Evolutionary conservation across 768 basidiomycete species (phyloP).

Genomic region (Podaxis sp.): DNA sequence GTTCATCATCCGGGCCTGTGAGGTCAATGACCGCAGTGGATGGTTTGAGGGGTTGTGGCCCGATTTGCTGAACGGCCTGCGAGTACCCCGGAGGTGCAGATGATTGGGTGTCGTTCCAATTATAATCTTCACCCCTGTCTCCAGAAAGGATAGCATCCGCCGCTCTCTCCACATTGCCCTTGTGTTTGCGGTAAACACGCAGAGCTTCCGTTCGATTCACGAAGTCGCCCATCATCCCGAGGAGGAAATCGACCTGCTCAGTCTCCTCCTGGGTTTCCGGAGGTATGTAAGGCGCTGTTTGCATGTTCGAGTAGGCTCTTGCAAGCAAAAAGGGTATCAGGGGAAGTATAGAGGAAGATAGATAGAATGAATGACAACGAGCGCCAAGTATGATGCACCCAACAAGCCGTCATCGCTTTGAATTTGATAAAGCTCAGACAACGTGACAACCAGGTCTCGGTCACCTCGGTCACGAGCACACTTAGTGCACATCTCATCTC

Average conservation of each 20-base stretch:
- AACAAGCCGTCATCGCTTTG: not conserved
- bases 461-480: not conserved
- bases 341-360: not conserved
- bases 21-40: conserved; percentile 54
- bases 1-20: conserved; percentile 33
- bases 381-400: not conserved
- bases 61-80: conserved; percentile 21
- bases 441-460: not conserved
- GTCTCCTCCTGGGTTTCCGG: conserved; percentile 16
- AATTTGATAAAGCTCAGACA: not conserved
- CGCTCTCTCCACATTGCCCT: conserved; percentile 57
- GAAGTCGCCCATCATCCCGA: conserved; percentile 22
- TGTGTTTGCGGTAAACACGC: conserved; percentile 59
- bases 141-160: conserved; percentile 55
- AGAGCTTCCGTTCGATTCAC: conserved; percentile 48
- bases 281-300: conserved; percentile 13
- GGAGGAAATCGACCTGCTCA: conserved; percentile 10
- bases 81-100: conserved; percentile 21
- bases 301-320: conserved; percentile 5
- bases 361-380: not conserved
- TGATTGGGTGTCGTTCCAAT: conserved; percentile 16
- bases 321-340: not conserved
- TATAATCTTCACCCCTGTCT: conserved; percentile 40
- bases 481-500: not conserved
- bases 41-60: conserved; percentile 23